These are phyloP conservation scores for Rosa persica DNA, from an alignment of 306 rosid species.

Conservation along the genomic window DNA sequence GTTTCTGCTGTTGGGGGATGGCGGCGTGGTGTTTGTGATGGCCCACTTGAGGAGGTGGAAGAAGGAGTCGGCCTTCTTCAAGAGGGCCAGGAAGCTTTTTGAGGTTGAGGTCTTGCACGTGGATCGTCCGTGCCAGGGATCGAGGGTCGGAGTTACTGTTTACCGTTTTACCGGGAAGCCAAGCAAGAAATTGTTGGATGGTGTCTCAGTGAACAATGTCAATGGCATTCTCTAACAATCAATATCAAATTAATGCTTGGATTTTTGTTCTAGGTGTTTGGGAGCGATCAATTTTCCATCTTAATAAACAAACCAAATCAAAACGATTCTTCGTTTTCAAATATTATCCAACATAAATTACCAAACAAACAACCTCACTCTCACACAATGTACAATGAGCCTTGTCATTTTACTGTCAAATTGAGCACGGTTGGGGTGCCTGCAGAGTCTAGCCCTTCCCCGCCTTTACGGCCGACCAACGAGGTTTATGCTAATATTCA, in stretches of 20 bases:
- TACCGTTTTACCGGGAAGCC: conserved; percentile 56
- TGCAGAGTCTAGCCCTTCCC: background rate
- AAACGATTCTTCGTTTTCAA: background rate
- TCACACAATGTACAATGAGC: conserved; percentile 4
- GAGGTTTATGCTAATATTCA: background rate
- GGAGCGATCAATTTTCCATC: background rate
- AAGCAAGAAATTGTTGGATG: background rate
- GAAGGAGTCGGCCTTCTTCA: conserved; percentile 76
- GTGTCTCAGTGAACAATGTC: background rate
- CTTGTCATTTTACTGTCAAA: background rate
- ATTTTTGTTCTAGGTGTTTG: background rate
- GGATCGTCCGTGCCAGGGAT: conserved; percentile 53
- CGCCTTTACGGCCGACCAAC: background rate
- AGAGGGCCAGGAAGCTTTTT: conserved; percentile 73
- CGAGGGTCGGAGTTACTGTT: conserved; percentile 67
- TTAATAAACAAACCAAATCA: background rate
- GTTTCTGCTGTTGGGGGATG: conserved; percentile 30
- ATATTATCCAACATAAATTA: background rate
- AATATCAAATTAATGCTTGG: background rate
- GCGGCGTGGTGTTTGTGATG: conserved; percentile 60
- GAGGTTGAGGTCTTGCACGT: conserved; percentile 52
- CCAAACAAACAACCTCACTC: background rate
- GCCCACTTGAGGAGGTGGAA: conserved; percentile 91
- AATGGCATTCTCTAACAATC: background rate
- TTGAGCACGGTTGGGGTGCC: background rate